Conservation (phyloP, 768 basidiomycete genomes). For the Mycena filopes region DNA sequence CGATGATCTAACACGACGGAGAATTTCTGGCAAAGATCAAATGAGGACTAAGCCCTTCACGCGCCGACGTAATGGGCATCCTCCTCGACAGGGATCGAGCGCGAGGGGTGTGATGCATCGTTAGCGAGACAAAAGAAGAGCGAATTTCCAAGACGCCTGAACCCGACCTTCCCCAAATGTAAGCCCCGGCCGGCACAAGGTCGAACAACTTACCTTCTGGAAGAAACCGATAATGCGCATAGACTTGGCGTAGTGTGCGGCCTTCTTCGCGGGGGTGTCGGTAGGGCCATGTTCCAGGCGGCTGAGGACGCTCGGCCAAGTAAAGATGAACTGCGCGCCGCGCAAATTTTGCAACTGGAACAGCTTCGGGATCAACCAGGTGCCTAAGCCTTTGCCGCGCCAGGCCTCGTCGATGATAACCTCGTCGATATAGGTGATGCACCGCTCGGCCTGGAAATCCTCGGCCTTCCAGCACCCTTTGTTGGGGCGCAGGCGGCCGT, state of each 20-base stretch:
- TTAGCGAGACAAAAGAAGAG: no score
- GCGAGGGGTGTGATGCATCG: no score
- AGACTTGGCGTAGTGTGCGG: not conserved
- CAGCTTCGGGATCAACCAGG: slow-evolving; percentile 14
- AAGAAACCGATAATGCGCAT: slow-evolving; percentile 9
- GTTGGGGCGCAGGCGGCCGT: slow-evolving; percentile 11
- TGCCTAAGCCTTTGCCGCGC: slow-evolving; percentile 13
- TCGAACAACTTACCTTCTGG: slow-evolving; percentile 2
- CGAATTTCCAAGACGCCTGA: no score
- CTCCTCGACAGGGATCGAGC: no score
- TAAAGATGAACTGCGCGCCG: slow-evolving; percentile 4
- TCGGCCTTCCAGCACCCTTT: slow-evolving; percentile 2
- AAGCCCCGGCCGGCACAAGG: no score
- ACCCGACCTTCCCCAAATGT: no score
- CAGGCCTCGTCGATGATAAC: not conserved
- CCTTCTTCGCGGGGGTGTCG: slow-evolving; percentile 5
- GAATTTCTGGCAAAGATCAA: no score
- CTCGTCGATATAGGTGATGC: not conserved
- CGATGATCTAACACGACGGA: no score
- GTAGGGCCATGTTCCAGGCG: slow-evolving; percentile 6
- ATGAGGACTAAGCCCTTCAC: no score
- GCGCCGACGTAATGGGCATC: no score
- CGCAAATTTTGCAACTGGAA: slow-evolving; percentile 5
- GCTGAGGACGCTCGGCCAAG: slow-evolving; percentile 10
- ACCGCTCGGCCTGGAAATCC: not conserved